These are phyloP conservation scores for Metschnikowia borealis DNA, from an alignment of 805 yeast species.

Conservation along the genomic window DNA sequence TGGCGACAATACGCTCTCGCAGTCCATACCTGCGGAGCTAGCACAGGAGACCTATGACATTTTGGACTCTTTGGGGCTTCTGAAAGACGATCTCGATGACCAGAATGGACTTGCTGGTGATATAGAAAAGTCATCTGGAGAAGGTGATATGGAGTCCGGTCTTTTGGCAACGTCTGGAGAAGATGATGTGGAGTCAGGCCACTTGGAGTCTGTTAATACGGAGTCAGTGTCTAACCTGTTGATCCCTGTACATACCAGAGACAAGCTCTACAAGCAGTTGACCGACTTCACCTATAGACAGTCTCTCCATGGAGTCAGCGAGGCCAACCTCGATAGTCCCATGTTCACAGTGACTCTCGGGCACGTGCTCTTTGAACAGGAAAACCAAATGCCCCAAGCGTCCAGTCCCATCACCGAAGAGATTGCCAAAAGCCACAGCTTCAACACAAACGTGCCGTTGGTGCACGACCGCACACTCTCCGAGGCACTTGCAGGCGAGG, in stretches of 20 bases:
- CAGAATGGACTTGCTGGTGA: too few relatives aligned
- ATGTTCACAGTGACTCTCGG: slow-evolving; percentile 39
- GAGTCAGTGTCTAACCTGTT: too few relatives aligned
- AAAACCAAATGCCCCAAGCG: background rate
- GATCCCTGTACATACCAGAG: slow-evolving; percentile 8
- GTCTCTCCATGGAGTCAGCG: slow-evolving; percentile 20
- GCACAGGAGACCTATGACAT: slow-evolving; percentile 6
- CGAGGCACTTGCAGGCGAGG: slow-evolving; percentile 23
- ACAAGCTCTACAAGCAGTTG: slow-evolving; percentile 23
- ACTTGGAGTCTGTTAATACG: background rate
- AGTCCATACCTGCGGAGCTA: background rate
- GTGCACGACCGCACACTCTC: slow-evolving; percentile 30
- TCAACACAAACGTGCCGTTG: slow-evolving; percentile 33
- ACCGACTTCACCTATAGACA: slow-evolving; percentile 25
- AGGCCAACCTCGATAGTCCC: slow-evolving; percentile 20
- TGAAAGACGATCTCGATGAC: slow-evolving; percentile 3
- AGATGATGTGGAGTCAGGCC: too few relatives aligned
- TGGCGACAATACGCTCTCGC: slow-evolving; percentile 2
- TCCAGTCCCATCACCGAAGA: background rate
- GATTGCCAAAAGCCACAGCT: slow-evolving; percentile 16
- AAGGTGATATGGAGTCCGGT: too few relatives aligned
- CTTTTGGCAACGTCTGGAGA: too few relatives aligned
- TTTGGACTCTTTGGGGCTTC: slow-evolving; percentile 5
- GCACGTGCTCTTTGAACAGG: slow-evolving; percentile 28
- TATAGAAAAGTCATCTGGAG: too few relatives aligned